A percentile compares a stretch with the other conserved stretches of the same genome.
Evolutionary conservation across 805 yeast species (phyloP).

Genomic region (Starmerella vaccinii): DNA sequence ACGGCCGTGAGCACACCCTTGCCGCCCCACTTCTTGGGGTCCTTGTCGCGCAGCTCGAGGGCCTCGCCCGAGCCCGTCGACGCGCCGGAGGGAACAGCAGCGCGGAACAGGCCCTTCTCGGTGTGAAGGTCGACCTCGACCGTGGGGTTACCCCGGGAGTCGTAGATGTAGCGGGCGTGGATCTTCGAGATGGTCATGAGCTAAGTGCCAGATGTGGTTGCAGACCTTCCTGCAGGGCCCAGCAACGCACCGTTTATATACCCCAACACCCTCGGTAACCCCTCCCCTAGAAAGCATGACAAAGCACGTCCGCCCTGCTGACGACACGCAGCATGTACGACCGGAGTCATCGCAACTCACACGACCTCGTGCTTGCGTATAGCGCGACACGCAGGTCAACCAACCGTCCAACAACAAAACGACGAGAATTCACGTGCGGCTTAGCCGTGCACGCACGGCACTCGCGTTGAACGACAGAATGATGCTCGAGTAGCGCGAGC

Average conservation of each 20-base stretch:
- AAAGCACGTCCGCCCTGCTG: not conserved
- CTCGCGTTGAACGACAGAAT: conserved; percentile 1
- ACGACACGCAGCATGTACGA: conserved; percentile 6
- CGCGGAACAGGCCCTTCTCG: conserved; percentile 85
- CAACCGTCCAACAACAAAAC: not conserved
- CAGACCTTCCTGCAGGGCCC: not conserved
- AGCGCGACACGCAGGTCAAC: not conserved
- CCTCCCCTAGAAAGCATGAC: conserved; percentile 6
- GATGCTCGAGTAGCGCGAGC: not conserved
- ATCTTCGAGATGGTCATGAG: conserved; percentile 77
- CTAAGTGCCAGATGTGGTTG: conserved; percentile 6
- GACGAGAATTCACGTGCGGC: not conserved
- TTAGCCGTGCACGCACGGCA: no score
- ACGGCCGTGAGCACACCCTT: conserved; percentile 98
- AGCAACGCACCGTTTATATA: conserved; percentile 4
- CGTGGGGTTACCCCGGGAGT: conserved; percentile 99
- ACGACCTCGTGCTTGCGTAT: conserved; percentile 6
- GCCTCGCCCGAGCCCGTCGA: conserved; percentile 99
- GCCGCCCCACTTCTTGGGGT: conserved; percentile 95
- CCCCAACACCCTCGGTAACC: conserved; percentile 11
- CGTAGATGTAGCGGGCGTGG: conserved; percentile 94
- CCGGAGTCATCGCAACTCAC: conserved; percentile 2
- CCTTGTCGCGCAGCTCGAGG: conserved; percentile 95
- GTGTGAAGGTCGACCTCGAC: conserved; percentile 96
- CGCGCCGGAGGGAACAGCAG: conserved; percentile 99